Evolutionary conservation across 805 yeast genomes (phyloP).

Genomic region (Saccharomycopsis sp.): DNA sequence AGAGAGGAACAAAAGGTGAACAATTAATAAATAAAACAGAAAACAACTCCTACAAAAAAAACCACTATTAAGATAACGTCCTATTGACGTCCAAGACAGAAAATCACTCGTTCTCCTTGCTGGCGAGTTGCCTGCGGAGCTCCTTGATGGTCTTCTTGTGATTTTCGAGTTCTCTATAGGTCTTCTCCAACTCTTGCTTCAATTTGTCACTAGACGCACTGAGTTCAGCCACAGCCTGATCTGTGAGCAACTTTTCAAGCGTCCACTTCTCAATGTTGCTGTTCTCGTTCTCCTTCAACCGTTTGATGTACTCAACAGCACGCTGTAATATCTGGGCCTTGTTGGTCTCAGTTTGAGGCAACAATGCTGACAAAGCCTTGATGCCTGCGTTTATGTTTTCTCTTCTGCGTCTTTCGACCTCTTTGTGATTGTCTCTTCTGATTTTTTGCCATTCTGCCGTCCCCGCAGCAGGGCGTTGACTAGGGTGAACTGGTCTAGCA

Average conservation of each 20-base stretch:
- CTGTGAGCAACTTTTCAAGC: constrained; percentile 82
- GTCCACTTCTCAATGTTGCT: constrained; percentile 93
- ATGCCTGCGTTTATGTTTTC: constrained; percentile 87
- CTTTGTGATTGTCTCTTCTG: constrained; percentile 88
- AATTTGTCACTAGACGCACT: constrained; percentile 80
- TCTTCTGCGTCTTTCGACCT: constrained; percentile 89
- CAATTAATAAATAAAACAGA: no score
- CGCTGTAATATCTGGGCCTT: constrained; percentile 84
- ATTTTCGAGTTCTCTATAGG: constrained; percentile 85
- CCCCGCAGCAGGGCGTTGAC: constrained; percentile 38
- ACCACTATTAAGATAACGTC: background rate
- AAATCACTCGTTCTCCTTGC: background rate
- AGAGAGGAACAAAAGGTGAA: background rate
- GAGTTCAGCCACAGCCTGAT: constrained; percentile 84
- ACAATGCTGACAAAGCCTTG: constrained; percentile 63
- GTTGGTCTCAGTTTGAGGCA: constrained; percentile 80
- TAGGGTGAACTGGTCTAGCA: background rate
- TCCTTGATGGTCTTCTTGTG: constrained; percentile 45
- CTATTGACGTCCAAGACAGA: background rate
- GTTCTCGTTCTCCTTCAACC: constrained; percentile 84
- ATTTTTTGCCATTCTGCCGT: constrained; percentile 76
- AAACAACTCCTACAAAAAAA: background rate
- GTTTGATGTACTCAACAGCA: constrained; percentile 85
- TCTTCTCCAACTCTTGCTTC: constrained; percentile 81
- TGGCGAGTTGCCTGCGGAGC: background rate